phyloP scores from a whole-genome alignment of 805 yeast species.

The Wickerhamiella kazuoi region DNA sequence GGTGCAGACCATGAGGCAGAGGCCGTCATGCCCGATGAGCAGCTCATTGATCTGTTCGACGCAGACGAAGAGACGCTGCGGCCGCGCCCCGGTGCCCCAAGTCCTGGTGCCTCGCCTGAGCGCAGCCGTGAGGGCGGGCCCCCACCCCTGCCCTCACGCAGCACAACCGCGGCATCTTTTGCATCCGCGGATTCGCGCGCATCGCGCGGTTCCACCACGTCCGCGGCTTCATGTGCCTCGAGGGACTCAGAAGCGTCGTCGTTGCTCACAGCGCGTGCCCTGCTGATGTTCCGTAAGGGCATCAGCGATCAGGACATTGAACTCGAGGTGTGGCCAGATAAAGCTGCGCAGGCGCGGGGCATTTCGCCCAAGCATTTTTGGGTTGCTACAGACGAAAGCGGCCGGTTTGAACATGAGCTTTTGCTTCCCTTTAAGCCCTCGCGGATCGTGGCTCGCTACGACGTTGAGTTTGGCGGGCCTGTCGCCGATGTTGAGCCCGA shows the following conservation, averaged over 20 bases:
- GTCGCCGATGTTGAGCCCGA: conserved; percentile 5
- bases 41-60: not conserved
- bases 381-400: conserved; percentile 14
- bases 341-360: conserved; percentile 6
- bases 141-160: not conserved
- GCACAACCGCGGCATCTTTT: not conserved
- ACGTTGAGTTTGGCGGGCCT: conserved; percentile 1
- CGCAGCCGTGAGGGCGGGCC: not conserved
- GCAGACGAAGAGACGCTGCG: not conserved
- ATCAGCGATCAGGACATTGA: not conserved
- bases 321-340: conserved; percentile 2
- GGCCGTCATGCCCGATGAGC: not conserved
- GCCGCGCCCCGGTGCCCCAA: no score
- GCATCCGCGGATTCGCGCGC: not conserved
- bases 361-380: conserved; percentile 7
- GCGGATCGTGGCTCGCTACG: conserved; percentile 4
- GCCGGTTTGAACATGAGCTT: conserved; percentile 11
- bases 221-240: not conserved
- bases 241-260: no score
- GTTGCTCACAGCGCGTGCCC: conserved; percentile 1
- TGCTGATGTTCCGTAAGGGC: conserved; percentile 3
- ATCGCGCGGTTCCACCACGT: not conserved
- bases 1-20: not conserved
- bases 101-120: not conserved
- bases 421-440: conserved; percentile 10